Evolutionary conservation across 768 basidiomycete genomes (phyloP), one percentile per base, ranked within the genome.

Genomic region (Lactifluus subvellereus): DNA sequence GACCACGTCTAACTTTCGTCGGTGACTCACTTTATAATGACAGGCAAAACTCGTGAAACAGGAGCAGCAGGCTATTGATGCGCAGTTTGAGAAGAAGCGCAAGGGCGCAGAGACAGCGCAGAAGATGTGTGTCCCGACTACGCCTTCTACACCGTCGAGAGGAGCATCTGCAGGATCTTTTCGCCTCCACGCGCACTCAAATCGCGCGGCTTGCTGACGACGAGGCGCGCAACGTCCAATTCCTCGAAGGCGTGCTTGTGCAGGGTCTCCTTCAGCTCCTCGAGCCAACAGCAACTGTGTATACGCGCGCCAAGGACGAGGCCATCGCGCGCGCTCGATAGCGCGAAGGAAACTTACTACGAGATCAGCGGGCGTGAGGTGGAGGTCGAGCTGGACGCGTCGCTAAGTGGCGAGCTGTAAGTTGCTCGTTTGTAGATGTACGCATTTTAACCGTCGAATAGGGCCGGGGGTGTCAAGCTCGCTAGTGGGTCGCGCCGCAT

Each of bases 41-140:
- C 71, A 98, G 95, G 96, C 95, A 54, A 97, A 93, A 76, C 88
- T 98, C 62, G 96, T 99, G 30, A 93, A 94, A 73, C 92, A 95
- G 74, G 96, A 99, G 75, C 88, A 94, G 64, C 87, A 91, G 66
- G 87, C 94, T 14, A 97, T 99, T 71, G 97, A 99, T 72, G 86
- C 89, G 7, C 87, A 88, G 67, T 94, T 87, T 72, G 96, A 98
- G 76, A 96, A 97, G 86, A 98, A 93, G 78, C 84, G 84, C 71
- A 99, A 99, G 76, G 90, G 89, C 61, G 88, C 86, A 13, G 93
- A 98, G 72, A 87, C 93, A 18, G 84, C 94, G 42, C 93, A 94
- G 81, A 98, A 97, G 82, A 98, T 99, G 96, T 96, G 71, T 62
- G 86, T 66, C 30, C 14, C 91, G 97, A 40, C 82, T 99, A 68